These are phyloP conservation scores for Podospora comata DNA, from an alignment of 495 filamentous ascomycete genomes.

Conservation along the genomic window DNA sequence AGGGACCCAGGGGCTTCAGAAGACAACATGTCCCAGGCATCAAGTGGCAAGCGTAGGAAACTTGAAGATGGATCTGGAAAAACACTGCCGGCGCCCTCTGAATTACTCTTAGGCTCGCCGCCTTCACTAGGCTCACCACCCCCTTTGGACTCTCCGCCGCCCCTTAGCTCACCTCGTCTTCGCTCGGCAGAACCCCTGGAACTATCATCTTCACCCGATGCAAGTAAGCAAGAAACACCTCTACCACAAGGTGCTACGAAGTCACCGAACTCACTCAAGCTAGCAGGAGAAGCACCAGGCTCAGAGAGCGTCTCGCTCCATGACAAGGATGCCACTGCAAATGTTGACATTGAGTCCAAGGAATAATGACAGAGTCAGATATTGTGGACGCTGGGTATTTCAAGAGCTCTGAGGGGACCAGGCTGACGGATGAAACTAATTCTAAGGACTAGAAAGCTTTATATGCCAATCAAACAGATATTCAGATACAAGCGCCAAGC, in stretches of 20 bases:
- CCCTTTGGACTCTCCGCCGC: neutral
- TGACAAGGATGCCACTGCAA: no score
- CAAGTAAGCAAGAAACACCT: neutral
- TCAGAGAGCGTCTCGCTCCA: no score
- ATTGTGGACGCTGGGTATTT: no score
- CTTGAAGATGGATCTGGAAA: neutral
- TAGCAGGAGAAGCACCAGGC: no score
- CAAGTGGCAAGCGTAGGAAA: neutral
- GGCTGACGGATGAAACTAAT: no score
- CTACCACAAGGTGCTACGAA: neutral
- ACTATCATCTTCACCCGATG: neutral
- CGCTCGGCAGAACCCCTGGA: neutral
- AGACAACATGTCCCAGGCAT: neutral
- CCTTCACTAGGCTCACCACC: neutral
- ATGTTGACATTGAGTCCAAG: no score
- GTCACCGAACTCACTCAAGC: no score
- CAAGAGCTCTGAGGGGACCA: no score
- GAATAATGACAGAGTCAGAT: no score
- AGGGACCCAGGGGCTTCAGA: neutral
- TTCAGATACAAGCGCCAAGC: no score
- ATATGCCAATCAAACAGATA: no score
- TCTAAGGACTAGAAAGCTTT: no score
- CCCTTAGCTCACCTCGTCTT: neutral
- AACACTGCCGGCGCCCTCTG: neutral
- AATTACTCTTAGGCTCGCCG: neutral